Base-by-base conservation (phyloP, 2,329 filamentous ascomycete genomes). In the Hymenoscyphus fructigenus region DNA sequence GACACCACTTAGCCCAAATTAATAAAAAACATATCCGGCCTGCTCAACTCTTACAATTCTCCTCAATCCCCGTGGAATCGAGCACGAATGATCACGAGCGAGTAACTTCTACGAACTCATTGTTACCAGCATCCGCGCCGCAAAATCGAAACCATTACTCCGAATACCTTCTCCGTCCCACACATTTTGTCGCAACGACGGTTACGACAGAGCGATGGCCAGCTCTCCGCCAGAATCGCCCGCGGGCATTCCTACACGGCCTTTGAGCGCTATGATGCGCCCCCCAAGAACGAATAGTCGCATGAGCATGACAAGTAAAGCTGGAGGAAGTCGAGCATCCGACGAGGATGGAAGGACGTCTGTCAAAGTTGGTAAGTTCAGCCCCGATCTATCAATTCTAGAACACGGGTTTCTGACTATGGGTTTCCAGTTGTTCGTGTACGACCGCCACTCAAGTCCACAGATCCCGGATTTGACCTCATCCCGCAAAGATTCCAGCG, bases 401-500 rank as follows among this genome's bases (percentile, higher is more conserved):
- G 59, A n/a, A 41, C 17, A 61, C 12, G 59, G 28, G 56, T 62
- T 63, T 63, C 68, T 60, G 67, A 62, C 63, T 55, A 28, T 53
- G 41, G 57, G 66, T 38, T 59, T 57, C 36, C 64, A 98, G 95
- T 91, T 77, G 92, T 99, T 73, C 93, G 95, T 76, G 90, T 98
- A 59, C 92, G 95, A 72, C 95, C 95, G 59, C 90, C 94, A 62
- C 83, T 98, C 64, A 88, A 89, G 72, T 82, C 92, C 5, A 86
- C 85, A 70, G 95, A 99, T 77, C 95, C 95, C 5, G 94, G 93
- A 67, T 99, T 86, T 81, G 95, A 99, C 69, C 86, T 98, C 69
- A 95, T 99, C 65, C 95, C 95, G 15, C 93, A 97, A 78, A 88
- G 95, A 74, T 99, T 99, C 75, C 94, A 97, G 78, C 88, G 90